Base-by-base conservation (phyloP, 192 early-diverging fungal genomes). In the Obelidium mucronatum region DNA sequence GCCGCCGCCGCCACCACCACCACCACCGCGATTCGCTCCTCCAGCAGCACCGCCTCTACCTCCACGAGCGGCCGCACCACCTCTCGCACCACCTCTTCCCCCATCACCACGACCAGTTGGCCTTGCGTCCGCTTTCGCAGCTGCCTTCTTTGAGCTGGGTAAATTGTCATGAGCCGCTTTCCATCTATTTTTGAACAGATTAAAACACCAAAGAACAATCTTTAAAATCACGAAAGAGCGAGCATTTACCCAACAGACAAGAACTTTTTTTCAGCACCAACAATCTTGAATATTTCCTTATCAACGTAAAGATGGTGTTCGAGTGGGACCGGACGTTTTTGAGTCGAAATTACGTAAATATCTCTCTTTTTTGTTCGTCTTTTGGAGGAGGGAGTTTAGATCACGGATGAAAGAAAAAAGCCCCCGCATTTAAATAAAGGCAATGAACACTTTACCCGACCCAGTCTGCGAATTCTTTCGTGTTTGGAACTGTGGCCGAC, bases 381-480 rank as follows among this genome's bases (percentile, higher is more conserved):
- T 56, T 8, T 52, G 40, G 8, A 62, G 33, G 1, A n/a, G n/a
- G n/a, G n/a, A n/a, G n/a, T n/a, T n/a, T n/a, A n/a, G n/a, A n/a
- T n/a, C n/a, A n/a, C n/a, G n/a, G 13, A 59, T 77, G 79, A 28
- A 19, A 37, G 56, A 58, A n/a, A 81, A 30, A 30, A 1, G 28
- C n/a, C n/a, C n/a, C n/a, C n/a, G n/a, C n/a, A n/a, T 19, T 40
- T 0, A 79, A 3, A 33, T 8, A 80, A 31, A n/a, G 22, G 8
- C 44, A 70, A n/a, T n/a, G 51, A 69, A 2, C 1, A 51, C 79
- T 30, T 72, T 86, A 93, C 91, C 96, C 97, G 64, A 99, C 95
- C 97, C 97, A 99, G 69, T 96, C 97, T 28, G 97, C 97, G 90
- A 99, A 99, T 82, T 99, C 97, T 77, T 90, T 90, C 2, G 96